Evolutionary conservation across 441 rosid genomes (phyloP), one percentile per base, ranked within the genome.

Genomic region (Populus tomentosa): DNA sequence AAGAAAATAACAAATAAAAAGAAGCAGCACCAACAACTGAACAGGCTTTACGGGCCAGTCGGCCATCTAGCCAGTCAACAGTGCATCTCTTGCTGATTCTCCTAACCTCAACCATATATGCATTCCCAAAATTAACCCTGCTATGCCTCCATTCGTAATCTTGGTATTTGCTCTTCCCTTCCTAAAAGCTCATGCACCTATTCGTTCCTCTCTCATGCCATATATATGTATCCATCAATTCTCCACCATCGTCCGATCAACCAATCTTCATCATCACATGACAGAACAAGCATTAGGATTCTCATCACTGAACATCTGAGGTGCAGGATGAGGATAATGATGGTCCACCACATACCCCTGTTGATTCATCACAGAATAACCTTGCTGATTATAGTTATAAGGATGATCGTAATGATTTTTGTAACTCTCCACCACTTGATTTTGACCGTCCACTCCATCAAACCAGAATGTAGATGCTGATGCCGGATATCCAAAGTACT

Each of bases 401-500:
- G 13, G 69, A 2, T 72, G 53, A 16, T 71, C 42, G 18, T 3
- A 18, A 36, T 56, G 70, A 67, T 38, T 72, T 50, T 35, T 35
- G 69, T 6, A 76, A 76, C 28, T 40, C 32, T 21, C 64, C 46
- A 16, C 8, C 28, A 65, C 24, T 16, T 11, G 62, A 28, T 46
- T 72, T 7, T 72, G 73, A 16, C 74, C 79, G 46, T 62, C 78
- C 26, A 72, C 32, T 36, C 81, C 80, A 50, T 77, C 83, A 0
- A 16, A 23, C 85, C 83, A 83, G 50, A 74, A 69, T 24, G 75
- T 53, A 20, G 78, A 87, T 1, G 76, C 83, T 4, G 85, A 83
- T 13, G 85, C 81, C 6, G 84, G 80, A 67, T 28, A 28, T 28
- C 92, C 91, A 24, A 65, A 67, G 32, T 89, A 83, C 68, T 93